Evolutionary conservation across 2,329 filamentous ascomycete genomes (phyloP).

Genomic region (Clarireedia sp.): DNA sequence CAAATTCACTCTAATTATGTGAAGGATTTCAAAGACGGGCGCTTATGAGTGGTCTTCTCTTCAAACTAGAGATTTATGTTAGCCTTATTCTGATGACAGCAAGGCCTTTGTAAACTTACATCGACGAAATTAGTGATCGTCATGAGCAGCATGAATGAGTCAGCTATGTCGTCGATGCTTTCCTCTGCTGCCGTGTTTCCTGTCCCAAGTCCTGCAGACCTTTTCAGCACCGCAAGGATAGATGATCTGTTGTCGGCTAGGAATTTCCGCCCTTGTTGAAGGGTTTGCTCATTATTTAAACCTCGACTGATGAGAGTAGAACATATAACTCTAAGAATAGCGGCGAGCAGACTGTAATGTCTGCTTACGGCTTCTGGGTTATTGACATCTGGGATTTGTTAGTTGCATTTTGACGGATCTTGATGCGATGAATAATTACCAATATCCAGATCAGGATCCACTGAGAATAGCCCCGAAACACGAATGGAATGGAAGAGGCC

Average conservation of each 20-base stretch:
- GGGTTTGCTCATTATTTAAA: constrained; percentile 63
- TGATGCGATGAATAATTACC: constrained; percentile 33
- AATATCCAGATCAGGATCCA: constrained; percentile 86
- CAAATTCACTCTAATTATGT: constrained; percentile 13
- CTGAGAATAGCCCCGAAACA: constrained; percentile 75
- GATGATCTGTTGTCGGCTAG: constrained; percentile 74
- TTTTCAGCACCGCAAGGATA: constrained; percentile 84
- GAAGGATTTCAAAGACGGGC: constrained; percentile 19
- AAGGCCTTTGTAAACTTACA: constrained; percentile 43
- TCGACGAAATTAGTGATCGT: constrained; percentile 77
- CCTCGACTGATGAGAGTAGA: constrained; percentile 76
- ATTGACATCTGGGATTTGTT: constrained; percentile 23
- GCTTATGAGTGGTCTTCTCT: constrained; percentile 28
- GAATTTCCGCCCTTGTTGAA: constrained; percentile 72
- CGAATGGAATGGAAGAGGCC: constrained; percentile 78
- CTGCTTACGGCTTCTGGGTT: constrained; percentile 24
- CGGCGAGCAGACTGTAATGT: constrained; percentile 68
- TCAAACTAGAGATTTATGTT: constrained; percentile 32
- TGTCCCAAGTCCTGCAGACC: constrained; percentile 69
- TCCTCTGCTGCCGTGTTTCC: constrained; percentile 41
- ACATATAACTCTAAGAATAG: constrained; percentile 73
- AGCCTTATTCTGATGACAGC: neutral
- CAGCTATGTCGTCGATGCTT: constrained; percentile 68
- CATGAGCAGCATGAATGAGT: constrained; percentile 78
- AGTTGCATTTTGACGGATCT: constrained; percentile 9